These are phyloP conservation scores for Tricholoma hemisulphureum DNA, from an alignment of 768 basidiomycete species.

Conservation along the genomic window DNA sequence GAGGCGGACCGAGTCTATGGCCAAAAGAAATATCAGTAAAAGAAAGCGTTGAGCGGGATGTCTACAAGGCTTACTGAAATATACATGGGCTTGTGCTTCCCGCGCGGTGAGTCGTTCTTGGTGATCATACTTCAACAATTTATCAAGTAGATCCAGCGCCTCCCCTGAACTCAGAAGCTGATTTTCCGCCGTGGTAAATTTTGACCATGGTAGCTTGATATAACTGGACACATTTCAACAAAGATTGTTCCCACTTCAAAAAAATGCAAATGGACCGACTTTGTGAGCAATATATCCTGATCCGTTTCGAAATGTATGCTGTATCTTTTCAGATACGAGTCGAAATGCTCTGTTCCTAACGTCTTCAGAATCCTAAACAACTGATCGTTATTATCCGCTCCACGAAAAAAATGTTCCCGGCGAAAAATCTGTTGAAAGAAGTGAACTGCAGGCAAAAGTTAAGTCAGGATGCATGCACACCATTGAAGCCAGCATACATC, in stretches of 20 bases:
- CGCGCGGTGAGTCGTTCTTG: constrained; percentile 64
- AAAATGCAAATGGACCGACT: constrained; percentile 29
- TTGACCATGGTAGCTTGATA: constrained; percentile 62
- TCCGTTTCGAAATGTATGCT: constrained; percentile 67
- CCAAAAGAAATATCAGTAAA: constrained; percentile 19
- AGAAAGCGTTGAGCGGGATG: constrained; percentile 2
- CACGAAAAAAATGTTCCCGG: constrained; percentile 75
- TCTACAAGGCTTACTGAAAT: constrained; percentile 51
- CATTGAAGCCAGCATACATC: constrained; percentile 76
- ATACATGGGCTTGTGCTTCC: constrained; percentile 66
- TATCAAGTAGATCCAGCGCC: constrained; percentile 65
- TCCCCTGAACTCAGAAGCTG: constrained; percentile 58
- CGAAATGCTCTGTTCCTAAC: constrained; percentile 66
- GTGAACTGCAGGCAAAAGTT: background rate
- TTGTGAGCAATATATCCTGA: constrained; percentile 52
- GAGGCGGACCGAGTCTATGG: constrained; percentile 47
- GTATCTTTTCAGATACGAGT: constrained; percentile 57
- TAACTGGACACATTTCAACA: constrained; percentile 37
- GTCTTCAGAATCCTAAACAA: constrained; percentile 67
- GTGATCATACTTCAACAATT: constrained; percentile 67
- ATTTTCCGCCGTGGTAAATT: constrained; percentile 59
- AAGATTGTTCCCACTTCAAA: background rate
- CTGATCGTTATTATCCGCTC: constrained; percentile 72
- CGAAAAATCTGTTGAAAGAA: constrained; percentile 55
- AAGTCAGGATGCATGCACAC: constrained; percentile 35